Percentiles rank a stretch among this genome's conserved stretches.
These are phyloP conservation scores for Tulasnella sp. DNA, from an alignment of 768 basidiomycete species.

Conservation along the genomic window DNA sequence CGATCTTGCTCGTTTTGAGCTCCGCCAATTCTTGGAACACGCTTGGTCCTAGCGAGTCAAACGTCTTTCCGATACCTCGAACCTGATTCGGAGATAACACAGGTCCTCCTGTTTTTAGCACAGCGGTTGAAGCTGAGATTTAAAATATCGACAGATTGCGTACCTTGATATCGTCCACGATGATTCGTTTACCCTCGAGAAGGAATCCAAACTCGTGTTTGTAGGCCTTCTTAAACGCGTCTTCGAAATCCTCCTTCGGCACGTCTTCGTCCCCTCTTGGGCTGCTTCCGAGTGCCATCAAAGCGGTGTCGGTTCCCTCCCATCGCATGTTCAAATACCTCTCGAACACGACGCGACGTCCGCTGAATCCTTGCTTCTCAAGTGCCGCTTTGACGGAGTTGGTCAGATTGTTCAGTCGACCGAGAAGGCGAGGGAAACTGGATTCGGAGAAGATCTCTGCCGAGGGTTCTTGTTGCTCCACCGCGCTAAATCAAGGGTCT, in stretches of 20 bases:
- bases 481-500: constrained; percentile 51
- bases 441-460: constrained; percentile 70
- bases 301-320: constrained; percentile 86
- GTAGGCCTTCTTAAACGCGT: constrained; percentile 75
- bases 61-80: constrained; percentile 87
- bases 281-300: constrained; percentile 69
- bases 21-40: neutral
- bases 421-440: constrained; percentile 52
- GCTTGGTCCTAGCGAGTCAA: neutral
- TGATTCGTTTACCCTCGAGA: constrained; percentile 73
- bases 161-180: constrained; percentile 90
- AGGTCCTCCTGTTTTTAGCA: neutral
- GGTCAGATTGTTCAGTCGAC: constrained; percentile 68
- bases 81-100: constrained; percentile 46
- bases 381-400: constrained; percentile 62
- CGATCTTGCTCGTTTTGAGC: constrained; percentile 1
- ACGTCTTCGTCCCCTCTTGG: constrained; percentile 44
- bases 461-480: constrained; percentile 84
- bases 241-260: constrained; percentile 67
- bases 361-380: constrained; percentile 75
- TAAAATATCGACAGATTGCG: constrained; percentile 18
- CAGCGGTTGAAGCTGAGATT: neutral
- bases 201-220: constrained; percentile 89
- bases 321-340: constrained; percentile 90
- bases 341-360: constrained; percentile 62